phyloP scores from a whole-genome alignment of 345 rosid genomes.

The Eutrema heterophyllum region DNA sequence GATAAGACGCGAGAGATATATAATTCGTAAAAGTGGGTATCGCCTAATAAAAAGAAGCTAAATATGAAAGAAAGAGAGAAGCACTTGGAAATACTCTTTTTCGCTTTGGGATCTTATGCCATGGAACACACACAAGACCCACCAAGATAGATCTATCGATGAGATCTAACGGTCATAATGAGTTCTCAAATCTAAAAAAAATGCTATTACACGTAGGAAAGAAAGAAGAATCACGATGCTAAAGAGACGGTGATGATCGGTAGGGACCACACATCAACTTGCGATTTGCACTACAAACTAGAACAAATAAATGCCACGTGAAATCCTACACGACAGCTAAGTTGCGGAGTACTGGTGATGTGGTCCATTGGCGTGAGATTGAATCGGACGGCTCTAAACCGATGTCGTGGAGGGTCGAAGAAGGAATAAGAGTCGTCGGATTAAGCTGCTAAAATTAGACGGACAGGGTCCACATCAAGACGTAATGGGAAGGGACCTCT shows the following conservation, averaged over 20 bases:
- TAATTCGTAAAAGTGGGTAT: background rate
- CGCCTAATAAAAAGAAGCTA: background rate
- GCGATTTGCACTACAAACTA: conserved; percentile 22
- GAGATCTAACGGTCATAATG: conserved; percentile 21
- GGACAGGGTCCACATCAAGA: conserved; percentile 31
- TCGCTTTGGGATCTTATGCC: conserved; percentile 25
- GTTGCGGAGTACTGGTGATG: conserved; percentile 29
- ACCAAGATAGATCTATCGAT: conserved; percentile 6
- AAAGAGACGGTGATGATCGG: conserved; percentile 2
- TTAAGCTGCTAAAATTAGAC: conserved; percentile 21
- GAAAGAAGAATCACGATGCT: conserved; percentile 30
- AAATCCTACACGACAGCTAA: conserved; percentile 34
- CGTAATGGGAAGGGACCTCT: conserved; percentile 27
- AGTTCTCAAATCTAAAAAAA: conserved; percentile 3
- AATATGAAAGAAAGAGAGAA: conserved; percentile 8
- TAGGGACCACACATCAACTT: conserved; percentile 26
- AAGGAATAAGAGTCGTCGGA: conserved; percentile 18
- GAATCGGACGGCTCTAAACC: conserved; percentile 10
- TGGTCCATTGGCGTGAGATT: conserved; percentile 27
- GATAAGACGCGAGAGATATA: conserved; percentile 3
- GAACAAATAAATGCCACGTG: conserved; percentile 38
- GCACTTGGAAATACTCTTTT: conserved; percentile 1
- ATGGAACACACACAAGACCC: conserved; percentile 7
- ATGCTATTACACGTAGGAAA: conserved; percentile 19
- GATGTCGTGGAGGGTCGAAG: background rate